Conservation (phyloP, 2,329 filamentous ascomycete species). For the Nigrospora osmanthi region DNA sequence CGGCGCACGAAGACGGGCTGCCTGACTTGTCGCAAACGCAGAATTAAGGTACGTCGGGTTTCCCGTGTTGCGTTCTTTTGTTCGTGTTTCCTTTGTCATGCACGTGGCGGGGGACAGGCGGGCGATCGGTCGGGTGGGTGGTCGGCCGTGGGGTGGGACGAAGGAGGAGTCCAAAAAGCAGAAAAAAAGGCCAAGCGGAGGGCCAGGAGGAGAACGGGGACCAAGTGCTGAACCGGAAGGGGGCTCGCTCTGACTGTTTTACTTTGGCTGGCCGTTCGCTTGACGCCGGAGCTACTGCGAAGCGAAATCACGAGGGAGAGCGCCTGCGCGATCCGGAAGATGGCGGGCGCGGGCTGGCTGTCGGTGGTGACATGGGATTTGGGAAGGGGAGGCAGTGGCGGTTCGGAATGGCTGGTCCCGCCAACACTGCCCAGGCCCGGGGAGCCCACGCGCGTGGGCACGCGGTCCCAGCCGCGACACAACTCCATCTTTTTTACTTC, state of each 20-base stretch:
- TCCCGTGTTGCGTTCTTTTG: conserved; percentile 6
- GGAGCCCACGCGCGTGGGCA: not conserved
- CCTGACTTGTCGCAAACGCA: conserved; percentile 52
- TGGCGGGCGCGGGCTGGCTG: too few species aligned
- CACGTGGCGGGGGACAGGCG: not conserved
- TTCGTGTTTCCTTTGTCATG: not conserved
- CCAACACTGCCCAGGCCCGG: not conserved
- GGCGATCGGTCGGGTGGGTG: conserved; percentile 2
- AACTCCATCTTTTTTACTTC: not conserved
- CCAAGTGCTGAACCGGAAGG: conserved; percentile 8
- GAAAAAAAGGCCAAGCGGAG: not conserved
- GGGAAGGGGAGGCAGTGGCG: too few species aligned
- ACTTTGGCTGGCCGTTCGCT: conserved; percentile 24
- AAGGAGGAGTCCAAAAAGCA: not conserved
- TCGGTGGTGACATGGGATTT: too few species aligned
- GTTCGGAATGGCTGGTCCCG: too few species aligned
- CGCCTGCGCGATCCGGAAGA: conserved; percentile 8
- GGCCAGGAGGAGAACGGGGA: not conserved
- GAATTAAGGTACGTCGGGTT: conserved; percentile 49
- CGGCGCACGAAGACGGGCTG: conserved; percentile 57
- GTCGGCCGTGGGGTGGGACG: not conserved
- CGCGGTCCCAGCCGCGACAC: not conserved
- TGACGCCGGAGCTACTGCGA: conserved; percentile 24
- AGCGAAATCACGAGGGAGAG: conserved; percentile 19
- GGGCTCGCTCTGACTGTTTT: not conserved